phyloP scores from a whole-genome alignment of 208 protist species.

The Herpetomonas tarakana region DNA sequence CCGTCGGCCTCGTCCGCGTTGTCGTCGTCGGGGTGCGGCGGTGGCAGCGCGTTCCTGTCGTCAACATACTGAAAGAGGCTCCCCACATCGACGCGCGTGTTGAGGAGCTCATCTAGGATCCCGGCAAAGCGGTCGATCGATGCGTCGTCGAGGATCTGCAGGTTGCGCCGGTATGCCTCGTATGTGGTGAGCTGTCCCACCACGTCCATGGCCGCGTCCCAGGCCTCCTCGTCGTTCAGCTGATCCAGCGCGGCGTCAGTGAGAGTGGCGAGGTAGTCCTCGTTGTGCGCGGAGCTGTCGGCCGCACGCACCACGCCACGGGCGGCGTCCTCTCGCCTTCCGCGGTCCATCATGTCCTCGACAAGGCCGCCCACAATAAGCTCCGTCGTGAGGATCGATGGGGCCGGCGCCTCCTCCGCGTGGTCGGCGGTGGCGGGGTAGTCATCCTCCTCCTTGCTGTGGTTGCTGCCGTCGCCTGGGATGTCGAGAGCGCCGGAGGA shows the following conservation, averaged over 20 bases:
- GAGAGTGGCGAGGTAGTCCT: not conserved
- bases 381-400: not conserved
- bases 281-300: not conserved
- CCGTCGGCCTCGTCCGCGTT: not conserved
- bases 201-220: not conserved
- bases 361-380: slow-evolving; percentile 15
- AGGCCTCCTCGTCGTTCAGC: not conserved
- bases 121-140: slow-evolving; percentile 3
- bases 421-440: not conserved
- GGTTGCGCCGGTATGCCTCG: not conserved
- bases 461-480: slow-evolving; percentile 9
- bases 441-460: slow-evolving; percentile 9
- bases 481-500: slow-evolving; percentile 14
- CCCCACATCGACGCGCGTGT: slow-evolving; percentile 22
- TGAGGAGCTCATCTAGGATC: slow-evolving; percentile 14
- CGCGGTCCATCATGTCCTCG: not conserved
- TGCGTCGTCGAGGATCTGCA: not conserved
- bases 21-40: too few relatives aligned
- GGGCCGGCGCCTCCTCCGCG: slow-evolving; percentile 1
- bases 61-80: slow-evolving; percentile 25
- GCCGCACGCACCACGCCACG: not conserved
- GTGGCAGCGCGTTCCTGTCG: too few relatives aligned
- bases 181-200: not conserved
- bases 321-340: not conserved
- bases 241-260: not conserved